These are phyloP conservation scores for Geranomyces michiganensis DNA, from an alignment of 192 early-diverging fungal genomes.

Conservation along the genomic window DNA sequence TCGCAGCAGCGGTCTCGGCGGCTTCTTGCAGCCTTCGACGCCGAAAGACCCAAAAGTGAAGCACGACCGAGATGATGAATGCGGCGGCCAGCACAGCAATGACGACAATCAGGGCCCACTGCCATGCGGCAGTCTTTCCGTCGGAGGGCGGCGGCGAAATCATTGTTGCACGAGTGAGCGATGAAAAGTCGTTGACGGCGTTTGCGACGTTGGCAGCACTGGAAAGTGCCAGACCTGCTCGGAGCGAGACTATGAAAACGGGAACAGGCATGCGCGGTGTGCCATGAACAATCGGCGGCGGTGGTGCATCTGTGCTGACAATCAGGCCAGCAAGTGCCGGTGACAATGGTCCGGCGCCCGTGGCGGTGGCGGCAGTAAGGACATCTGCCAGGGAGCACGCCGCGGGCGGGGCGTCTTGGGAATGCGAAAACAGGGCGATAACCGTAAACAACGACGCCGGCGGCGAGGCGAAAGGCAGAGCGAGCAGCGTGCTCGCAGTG, in stretches of 20 bases:
- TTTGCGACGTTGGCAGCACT: neutral
- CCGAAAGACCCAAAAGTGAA: slow-evolving; percentile 24
- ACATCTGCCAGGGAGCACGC: neutral
- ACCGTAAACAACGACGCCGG: neutral
- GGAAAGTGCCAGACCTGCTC: neutral
- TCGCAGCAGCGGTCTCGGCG: no score
- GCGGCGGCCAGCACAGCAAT: slow-evolving; percentile 15
- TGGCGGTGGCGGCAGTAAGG: no score
- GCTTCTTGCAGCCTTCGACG: neutral
- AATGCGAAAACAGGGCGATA: neutral
- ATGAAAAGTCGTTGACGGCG: neutral
- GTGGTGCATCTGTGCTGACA: neutral
- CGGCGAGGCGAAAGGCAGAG: neutral
- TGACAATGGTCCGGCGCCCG: no score
- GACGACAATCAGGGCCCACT: slow-evolving; percentile 19
- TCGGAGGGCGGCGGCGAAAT: neutral
- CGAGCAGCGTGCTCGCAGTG: neutral
- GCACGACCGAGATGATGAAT: slow-evolving; percentile 12
- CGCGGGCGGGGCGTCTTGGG: neutral
- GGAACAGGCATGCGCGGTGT: neutral
- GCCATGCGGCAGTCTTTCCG: neutral
- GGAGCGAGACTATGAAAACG: neutral
- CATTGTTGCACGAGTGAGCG: neutral
- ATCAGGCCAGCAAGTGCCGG: neutral
- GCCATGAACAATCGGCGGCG: neutral